Evolutionary conservation across 257 asterid genomes (phyloP).

Genomic region (Solanum habrochaites): DNA sequence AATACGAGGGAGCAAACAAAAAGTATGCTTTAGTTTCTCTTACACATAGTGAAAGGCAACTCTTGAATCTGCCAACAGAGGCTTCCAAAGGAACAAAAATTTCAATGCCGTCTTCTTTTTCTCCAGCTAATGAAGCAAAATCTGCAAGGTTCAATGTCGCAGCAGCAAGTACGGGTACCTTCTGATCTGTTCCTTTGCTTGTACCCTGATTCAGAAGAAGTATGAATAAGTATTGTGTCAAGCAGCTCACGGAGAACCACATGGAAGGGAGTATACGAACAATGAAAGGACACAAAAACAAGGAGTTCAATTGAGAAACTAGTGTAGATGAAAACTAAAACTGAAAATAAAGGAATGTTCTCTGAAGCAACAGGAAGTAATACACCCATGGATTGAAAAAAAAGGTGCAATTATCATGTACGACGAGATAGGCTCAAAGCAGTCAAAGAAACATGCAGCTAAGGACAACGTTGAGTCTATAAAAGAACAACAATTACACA

Average conservation of each 20-base stretch:
- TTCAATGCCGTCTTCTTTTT: constrained; percentile 10
- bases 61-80: not conserved
- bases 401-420: not conserved
- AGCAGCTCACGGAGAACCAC: not conserved
- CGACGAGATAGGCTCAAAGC: not conserved
- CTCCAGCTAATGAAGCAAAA: constrained; percentile 21
- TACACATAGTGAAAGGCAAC: constrained; percentile 31
- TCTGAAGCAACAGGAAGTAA: not conserved
- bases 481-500: not conserved
- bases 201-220: constrained; percentile 24
- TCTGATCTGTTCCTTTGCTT: constrained; percentile 27
- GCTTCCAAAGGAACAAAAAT: constrained; percentile 32
- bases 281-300: not conserved
- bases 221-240: not conserved
- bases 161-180: constrained; percentile 17
- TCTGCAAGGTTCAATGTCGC: constrained; percentile 51
- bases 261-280: not conserved
- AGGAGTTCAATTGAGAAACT: not conserved
- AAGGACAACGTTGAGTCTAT: not conserved
- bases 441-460: not conserved
- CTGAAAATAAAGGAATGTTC: not conserved
- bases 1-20: not conserved
- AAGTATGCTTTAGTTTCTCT: constrained; percentile 4
- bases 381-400: not conserved
- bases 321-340: not conserved